phyloP scores from a whole-genome alignment of 2,329 filamentous ascomycete genomes.

The Reticulascus tulasneorum region DNA sequence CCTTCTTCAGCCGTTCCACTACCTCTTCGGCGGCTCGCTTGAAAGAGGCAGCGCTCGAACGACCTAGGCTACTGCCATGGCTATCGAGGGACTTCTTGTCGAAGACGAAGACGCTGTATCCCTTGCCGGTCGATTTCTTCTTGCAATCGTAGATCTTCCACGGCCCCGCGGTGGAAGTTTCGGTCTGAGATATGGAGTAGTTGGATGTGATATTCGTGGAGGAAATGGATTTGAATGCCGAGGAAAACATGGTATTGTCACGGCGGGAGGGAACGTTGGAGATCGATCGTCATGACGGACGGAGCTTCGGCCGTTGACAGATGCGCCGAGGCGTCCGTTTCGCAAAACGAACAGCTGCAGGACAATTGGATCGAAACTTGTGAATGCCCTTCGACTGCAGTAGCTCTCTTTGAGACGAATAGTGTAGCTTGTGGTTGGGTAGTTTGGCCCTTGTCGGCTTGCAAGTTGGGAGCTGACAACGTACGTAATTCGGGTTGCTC shows the following conservation, averaged over 20 bases:
- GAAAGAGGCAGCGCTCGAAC: conserved; percentile 62
- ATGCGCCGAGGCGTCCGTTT: no score
- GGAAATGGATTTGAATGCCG: conserved; percentile 87
- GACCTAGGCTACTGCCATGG: conserved; percentile 57
- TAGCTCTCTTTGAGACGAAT: no score
- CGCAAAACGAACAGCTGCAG: no score
- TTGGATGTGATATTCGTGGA: conserved; percentile 87
- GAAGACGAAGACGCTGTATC: conserved; percentile 90
- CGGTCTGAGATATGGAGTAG: conserved; percentile 74
- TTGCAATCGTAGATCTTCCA: conserved; percentile 99
- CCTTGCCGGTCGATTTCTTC: conserved; percentile 88
- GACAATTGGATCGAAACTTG: no score
- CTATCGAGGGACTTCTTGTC: conserved; percentile 82
- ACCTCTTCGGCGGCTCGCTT: conserved; percentile 87
- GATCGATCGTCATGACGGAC: conserved; percentile 17
- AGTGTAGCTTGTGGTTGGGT: no score
- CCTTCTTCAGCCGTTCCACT: conserved; percentile 83
- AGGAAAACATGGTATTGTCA: conserved; percentile 73
- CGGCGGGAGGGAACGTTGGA: conserved; percentile 10
- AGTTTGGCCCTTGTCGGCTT: no score
- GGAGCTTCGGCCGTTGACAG: no score
- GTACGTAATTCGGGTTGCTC: no score
- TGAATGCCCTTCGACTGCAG: no score
- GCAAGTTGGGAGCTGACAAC: neutral
- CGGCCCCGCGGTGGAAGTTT: conserved; percentile 78